These are phyloP conservation scores for Brassica balearica DNA, from an alignment of 441 rosid genomes.

Conservation along the genomic window DNA sequence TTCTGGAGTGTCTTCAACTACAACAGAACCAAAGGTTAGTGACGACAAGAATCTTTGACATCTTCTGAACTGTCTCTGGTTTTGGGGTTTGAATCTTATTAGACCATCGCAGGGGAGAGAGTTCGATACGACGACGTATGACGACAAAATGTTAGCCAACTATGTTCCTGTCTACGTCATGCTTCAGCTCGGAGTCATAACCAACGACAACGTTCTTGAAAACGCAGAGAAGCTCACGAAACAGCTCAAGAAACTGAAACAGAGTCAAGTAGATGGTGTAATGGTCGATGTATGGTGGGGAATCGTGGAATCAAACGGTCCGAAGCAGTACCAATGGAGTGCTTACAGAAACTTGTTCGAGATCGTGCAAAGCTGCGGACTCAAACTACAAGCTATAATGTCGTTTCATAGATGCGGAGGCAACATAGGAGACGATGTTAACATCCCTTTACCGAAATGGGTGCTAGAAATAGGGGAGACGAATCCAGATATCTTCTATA, in stretches of 20 bases:
- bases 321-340: slow-evolving; percentile 69
- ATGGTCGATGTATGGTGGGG: slow-evolving; percentile 96
- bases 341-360: slow-evolving; percentile 76
- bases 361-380: slow-evolving; percentile 53
- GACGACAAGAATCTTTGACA: neutral
- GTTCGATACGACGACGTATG: slow-evolving; percentile 30
- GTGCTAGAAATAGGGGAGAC: slow-evolving; percentile 64
- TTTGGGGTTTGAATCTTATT: neutral
- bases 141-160: slow-evolving; percentile 58
- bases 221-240: slow-evolving; percentile 50
- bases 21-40: slow-evolving; percentile 40
- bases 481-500: slow-evolving; percentile 77
- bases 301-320: slow-evolving; percentile 65
- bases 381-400: slow-evolving; percentile 79
- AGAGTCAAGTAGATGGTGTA: slow-evolving; percentile 73
- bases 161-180: slow-evolving; percentile 83
- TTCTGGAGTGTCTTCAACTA: slow-evolving; percentile 12
- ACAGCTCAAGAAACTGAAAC: slow-evolving; percentile 67
- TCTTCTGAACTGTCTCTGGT: neutral
- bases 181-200: slow-evolving; percentile 83
- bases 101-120: slow-evolving; percentile 51
- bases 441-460: slow-evolving; percentile 80
- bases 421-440: slow-evolving; percentile 74
- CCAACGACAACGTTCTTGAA: slow-evolving; percentile 62
- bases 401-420: slow-evolving; percentile 93